These are phyloP conservation scores for Psidium guajava DNA, from an alignment of 345 rosid genomes.

Conservation along the genomic window DNA sequence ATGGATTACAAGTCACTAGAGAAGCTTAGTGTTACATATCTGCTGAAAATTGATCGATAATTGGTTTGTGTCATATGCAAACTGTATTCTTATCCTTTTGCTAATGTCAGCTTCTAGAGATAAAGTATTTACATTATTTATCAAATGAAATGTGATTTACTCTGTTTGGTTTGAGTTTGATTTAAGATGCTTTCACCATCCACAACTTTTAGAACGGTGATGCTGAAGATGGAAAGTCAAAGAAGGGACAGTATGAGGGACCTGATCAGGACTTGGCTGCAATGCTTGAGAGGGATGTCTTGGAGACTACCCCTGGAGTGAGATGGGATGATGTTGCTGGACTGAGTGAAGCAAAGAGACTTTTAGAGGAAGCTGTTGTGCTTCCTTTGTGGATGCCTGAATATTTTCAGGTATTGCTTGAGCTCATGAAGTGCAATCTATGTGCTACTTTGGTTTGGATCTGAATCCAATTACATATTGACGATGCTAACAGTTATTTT, in stretches of 20 bases:
- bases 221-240: constrained; percentile 83
- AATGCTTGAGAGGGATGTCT: constrained; percentile 98
- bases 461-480: neutral
- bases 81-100: neutral
- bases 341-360: constrained; percentile 93
- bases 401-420: constrained; percentile 77
- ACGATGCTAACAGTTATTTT: neutral
- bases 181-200: neutral
- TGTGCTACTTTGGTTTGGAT: neutral
- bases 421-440: neutral
- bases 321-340: constrained; percentile 99
- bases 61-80: neutral
- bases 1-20: neutral
- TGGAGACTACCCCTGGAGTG: constrained; percentile 95
- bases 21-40: neutral
- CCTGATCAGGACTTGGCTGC: constrained; percentile 97
- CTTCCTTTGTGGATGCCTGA: constrained; percentile 99
- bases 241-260: constrained; percentile 80
- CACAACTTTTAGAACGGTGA: constrained; percentile 65
- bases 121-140: neutral
- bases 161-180: neutral
- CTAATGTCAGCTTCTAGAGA: neutral
- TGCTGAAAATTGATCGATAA: neutral
- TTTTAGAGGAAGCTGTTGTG: constrained; percentile 98
- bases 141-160: neutral